phyloP scores from a whole-genome alignment of 1,284 basidiomycete genomes.

The Naganishia liquefaciens region DNA sequence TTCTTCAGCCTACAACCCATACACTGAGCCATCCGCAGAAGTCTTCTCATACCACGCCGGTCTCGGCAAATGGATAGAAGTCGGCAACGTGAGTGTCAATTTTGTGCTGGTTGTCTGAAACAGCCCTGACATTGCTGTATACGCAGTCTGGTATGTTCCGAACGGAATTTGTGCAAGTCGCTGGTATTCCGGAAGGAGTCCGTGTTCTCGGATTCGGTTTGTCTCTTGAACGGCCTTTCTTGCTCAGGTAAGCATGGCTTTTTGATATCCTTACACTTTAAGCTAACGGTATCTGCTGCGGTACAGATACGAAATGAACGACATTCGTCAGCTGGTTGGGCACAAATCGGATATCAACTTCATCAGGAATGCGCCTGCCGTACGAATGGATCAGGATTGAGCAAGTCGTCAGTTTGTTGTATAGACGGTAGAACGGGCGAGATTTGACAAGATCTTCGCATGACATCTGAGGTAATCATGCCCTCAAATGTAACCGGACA shows the following conservation, averaged over 20 bases:
- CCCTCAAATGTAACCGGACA: neutral
- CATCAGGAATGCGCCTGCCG: conserved; percentile 85
- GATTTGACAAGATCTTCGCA: neutral
- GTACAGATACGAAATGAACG: conserved; percentile 70
- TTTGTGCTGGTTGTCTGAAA: neutral
- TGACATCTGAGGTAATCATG: too few relatives aligned
- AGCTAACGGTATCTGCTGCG: conserved; percentile 24
- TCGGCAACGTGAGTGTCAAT: conserved; percentile 56
- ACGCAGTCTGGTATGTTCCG: conserved; percentile 98
- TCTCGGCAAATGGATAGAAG: conserved; percentile 93
- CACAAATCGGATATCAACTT: conserved; percentile 92
- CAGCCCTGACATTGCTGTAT: conserved; percentile 52
- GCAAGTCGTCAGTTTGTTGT: neutral
- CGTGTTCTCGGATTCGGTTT: conserved; percentile 98
- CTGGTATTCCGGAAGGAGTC: conserved; percentile 97
- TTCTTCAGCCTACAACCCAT: conserved; percentile 60
- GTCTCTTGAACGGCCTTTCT: conserved; percentile 93
- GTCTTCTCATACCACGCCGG: conserved; percentile 98
- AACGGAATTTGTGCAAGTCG: conserved; percentile 98
- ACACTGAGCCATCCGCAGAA: conserved; percentile 97
- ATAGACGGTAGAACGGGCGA: conserved; percentile 5
- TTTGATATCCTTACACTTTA: neutral
- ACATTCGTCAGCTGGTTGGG: conserved; percentile 94
- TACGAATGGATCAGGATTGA: conserved; percentile 65
- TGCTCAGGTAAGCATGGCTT: conserved; percentile 76